A percentile compares a stretch with the other conserved stretches of the same genome.
Conservation (phyloP, 805 yeast genomes). For the Saturnispora mendoncae region DNA sequence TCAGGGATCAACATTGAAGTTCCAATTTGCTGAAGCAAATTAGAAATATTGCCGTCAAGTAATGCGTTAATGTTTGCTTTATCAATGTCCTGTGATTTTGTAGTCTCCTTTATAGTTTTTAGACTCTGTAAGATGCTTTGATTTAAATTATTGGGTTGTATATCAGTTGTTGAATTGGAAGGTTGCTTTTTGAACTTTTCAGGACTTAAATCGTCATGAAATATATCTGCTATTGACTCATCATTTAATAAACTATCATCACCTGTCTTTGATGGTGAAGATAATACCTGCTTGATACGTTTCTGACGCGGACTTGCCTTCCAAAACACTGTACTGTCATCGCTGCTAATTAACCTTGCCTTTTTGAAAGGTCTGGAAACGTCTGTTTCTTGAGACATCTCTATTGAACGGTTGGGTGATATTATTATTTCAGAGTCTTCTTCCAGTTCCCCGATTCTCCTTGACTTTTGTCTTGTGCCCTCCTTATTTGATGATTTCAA, state of each 20-base stretch:
- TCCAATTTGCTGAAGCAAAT: conserved; percentile 7
- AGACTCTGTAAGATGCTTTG: conserved; percentile 6
- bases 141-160: conserved; percentile 6
- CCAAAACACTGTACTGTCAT: conserved; percentile 9
- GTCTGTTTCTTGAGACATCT: neutral
- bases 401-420: no score
- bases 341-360: conserved; percentile 4
- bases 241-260: conserved; percentile 5
- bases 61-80: neutral
- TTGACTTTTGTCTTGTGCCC: neutral
- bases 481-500: neutral
- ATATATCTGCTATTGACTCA: neutral
- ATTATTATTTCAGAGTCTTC: conserved; percentile 1
- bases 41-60: conserved; percentile 2
- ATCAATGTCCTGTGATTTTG: neutral
- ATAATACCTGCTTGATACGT: neutral
- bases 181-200: neutral
- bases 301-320: conserved; percentile 8
- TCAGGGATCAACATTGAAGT: conserved; percentile 1
- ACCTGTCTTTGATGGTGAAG: conserved; percentile 4
- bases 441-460: conserved; percentile 4
- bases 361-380: neutral
- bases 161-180: neutral
- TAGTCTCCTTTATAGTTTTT: conserved; percentile 4
- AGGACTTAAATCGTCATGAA: conserved; percentile 4